Evolutionary conservation across 2,329 filamentous ascomycete species (phyloP), one percentile per base, ranked within the genome.

Genomic region (Colletotrichum eremochloae): DNA sequence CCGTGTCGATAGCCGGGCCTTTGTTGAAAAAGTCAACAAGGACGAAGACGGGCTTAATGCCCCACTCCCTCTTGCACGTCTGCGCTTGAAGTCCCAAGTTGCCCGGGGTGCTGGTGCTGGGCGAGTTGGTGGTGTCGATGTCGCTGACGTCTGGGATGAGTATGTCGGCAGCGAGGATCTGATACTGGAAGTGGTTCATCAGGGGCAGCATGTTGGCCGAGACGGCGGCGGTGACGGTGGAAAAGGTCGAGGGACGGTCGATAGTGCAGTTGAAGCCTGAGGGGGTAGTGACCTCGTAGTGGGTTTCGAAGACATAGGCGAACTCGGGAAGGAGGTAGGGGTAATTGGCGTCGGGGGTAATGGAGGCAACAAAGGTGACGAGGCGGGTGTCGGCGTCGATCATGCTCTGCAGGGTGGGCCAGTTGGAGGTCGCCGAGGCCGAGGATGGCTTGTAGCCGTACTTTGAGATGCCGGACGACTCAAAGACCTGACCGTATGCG

Each of bases 1-100:
- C 91, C 0, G 91, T 91, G 8, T 86, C 84, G 67, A 96, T 89
- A 42, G 92, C 89, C 0, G 92, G 90, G 0, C 92, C 93, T 71
- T 91, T 86, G 79, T 94, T 91, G 80, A 91, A 95, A 80, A 94
- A 96, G 81, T 97, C 94, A 1, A 96, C 93, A 12, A 96, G 86
- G 29, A 94, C 86, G 76, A 94, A 95, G 3, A 86, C 90, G n/a
- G 94, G 93, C 62, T 86, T 84, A 38, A 83, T 81, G n/a, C 87
- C 86, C 84, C 92, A 96, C 73, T 89, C 81, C 3, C 76, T 78
- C 64, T 83, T 81, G 79, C 90, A 95, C 69, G 79, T 80, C 55
- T 82, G 79, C 44, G 89, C 88, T 36, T 90, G 87, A 60, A 80
- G 79, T 55, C 89, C 89, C 53, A 91, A 77, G 63, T 84, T 83